Evolutionary conservation across 2,329 filamentous ascomycete species (phyloP), one percentile per base, ranked within the genome.

Genomic region (Periconia sp.): DNA sequence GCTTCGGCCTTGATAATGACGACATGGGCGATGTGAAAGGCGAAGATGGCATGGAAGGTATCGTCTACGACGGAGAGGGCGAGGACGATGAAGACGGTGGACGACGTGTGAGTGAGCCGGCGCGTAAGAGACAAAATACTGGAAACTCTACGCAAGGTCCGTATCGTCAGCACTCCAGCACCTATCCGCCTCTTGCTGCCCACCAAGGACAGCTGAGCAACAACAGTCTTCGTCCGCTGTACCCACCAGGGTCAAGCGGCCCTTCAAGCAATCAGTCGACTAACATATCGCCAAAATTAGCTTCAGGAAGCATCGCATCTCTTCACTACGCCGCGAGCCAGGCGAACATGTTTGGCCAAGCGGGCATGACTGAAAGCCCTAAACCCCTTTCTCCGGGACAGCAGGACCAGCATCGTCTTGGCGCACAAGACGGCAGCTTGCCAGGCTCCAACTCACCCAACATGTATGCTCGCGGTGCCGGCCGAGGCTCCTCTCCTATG

Each of bases 1-100:
- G 92, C 65, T 95, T 91, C 68, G 87, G 83, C 19, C 85, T 87
- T 13, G 88, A 91, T 24, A 89, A 92, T 40, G 88, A 94, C 32
- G 88, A 94, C 28, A 70, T 73, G 49, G 69, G 65, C 19, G 72
- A 74, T 15, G 73, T 61, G 24, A 72, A 74, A 36, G 69, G 72
- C 15, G 78, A 82, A 7, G 82, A 85, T 39, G 72, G 73, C 35
- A 86, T 86, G 82, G 81, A 85, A 48, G 83, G 82, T 4, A 71
- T 85, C 19, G 76, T 85, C 45, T 86, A 85, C 56, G 61, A 61
- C 26, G 78, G 80, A 18, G 84, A 86, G 30, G 66, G 63, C 11
- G 83, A 85, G 32, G 81, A 84, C 9, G 66, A 70, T 7, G 63
- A 65, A 1, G 66, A 71, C 15, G 68, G 68, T 11, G 61, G 62